Evolutionary conservation across 1,284 basidiomycete genomes (phyloP), one percentile per base, ranked within the genome.

Genomic region (Sporisorium scitamineum): DNA sequence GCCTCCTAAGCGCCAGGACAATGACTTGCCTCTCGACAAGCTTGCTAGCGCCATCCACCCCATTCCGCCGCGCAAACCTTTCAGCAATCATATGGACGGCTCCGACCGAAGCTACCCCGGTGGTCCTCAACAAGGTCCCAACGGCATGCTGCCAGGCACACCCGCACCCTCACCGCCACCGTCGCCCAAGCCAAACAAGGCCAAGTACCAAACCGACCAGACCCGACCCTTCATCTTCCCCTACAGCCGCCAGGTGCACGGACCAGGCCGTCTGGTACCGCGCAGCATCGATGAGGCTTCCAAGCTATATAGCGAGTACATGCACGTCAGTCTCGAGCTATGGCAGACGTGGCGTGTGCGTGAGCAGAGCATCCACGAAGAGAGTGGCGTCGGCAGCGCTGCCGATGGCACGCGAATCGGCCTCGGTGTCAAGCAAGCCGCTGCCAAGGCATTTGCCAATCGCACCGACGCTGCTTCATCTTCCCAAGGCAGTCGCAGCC

Each of bases 151-250:
- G 5, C 75, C 79, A 0, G 81, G 76, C n/a, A 84, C 83, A 22
- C 95, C 94, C 1, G 94, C 93, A 26, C 95, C 95, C 3, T 91
- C 94, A 0, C 95, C 95, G 0, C 92, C 94, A 1, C 92, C 92
- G 0, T 91, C 92, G 20, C 88, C 88, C 14, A 97, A 96, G 83
- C 94, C 93, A 9, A 98, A 98, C 88, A 98, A 98, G 86, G 94
- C 96, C 84, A 95, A 97, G 84, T 99, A 95, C 86, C 97, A 99
- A 86, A 99, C 97, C 0, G 97, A 99, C 85, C 97, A 97, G 84
- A 91, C 88, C 34, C 89, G 94, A 9, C 97, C 97, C 1, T 99
- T 99, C 85, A 88, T 99, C 62, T 95, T 99, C 84, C 97, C 97
- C 0, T 99, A 97, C 85, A 93, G 55, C 24, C 84, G 78, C 2